Evolutionary conservation across 2,329 filamentous ascomycete genomes (phyloP), one percentile per base, ranked within the genome.

Genomic region (Grosmannia clavigera): DNA sequence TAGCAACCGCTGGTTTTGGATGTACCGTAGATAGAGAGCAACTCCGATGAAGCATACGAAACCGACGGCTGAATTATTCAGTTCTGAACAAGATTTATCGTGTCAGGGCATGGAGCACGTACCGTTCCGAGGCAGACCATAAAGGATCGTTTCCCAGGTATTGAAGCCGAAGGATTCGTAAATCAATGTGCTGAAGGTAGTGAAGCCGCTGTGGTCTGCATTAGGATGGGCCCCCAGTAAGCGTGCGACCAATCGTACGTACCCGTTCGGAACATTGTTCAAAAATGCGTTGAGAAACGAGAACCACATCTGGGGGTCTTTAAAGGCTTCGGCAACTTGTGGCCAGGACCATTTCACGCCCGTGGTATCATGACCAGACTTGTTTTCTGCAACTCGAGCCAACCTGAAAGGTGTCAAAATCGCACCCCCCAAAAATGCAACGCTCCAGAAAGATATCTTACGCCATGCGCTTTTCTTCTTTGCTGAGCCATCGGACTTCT

Each of bases 391-490:
- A n/a, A 59, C 58, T 3, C 58, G 58, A 3, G n/a, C n/a, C 12
- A 59, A 33, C 4, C 57, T 59, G 16, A 10, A 31, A 3, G 43
- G 4, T 40, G 29, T 58, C n/a, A 58, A 48, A 25, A 25, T 22
- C 10, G 19, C 7, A 9, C 16, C 40, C 40, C 11, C 56, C 1
- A 19, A 3, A 9, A 19, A 33, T 53, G 6, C 29, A n/a, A 19
- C 1, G 19, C 27, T 50, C 2, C 1, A 9, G 22, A 3, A 22
- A 27, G 12, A 9, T 16, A 9, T 25, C 51, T 46, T 35, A 59
- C 58, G 70, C 71, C 64, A 74, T 73, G 16, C 67, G 66, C 63
- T 67, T 73, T 65, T 73, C 71, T 58, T 70, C 68, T 5, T 66
- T 60, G 5, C 67, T 68, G 29, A 74, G 55, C 72, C 72, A 74